These are phyloP conservation scores for Lepiota venenata DNA, from an alignment of 768 basidiomycete genomes.

Conservation along the genomic window DNA sequence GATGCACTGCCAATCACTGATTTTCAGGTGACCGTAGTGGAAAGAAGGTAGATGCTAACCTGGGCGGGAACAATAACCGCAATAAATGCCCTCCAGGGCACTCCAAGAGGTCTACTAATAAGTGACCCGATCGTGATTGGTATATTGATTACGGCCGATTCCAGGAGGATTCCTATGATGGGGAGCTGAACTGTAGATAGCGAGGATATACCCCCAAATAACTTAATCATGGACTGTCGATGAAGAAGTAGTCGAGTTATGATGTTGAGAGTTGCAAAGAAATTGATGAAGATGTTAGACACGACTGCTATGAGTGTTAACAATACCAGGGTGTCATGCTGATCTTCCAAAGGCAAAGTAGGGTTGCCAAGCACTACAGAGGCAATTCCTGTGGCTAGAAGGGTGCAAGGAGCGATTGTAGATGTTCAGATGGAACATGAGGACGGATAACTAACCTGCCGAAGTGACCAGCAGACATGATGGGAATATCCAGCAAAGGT, in stretches of 20 bases:
- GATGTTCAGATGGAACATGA: no score
- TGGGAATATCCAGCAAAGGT: constrained; percentile 1
- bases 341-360: no score
- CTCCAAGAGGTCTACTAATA: neutral
- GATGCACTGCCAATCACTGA: no score
- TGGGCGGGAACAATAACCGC: neutral
- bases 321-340: no score
- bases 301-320: no score
- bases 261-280: neutral
- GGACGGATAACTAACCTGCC: neutral
- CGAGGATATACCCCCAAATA: neutral
- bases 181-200: neutral
- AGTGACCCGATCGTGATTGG: neutral
- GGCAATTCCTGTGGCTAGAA: no score
- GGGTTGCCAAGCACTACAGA: no score
- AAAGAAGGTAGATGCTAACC: neutral
- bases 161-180: neutral
- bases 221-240: neutral
- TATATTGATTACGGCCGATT: constrained; percentile 1
- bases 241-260: neutral
- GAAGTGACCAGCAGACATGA: neutral
- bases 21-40: no score
- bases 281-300: neutral
- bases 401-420: no score
- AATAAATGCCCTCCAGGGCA: neutral